phyloP scores from a whole-genome alignment of 805 yeast species.

The Candida boidinii region DNA sequence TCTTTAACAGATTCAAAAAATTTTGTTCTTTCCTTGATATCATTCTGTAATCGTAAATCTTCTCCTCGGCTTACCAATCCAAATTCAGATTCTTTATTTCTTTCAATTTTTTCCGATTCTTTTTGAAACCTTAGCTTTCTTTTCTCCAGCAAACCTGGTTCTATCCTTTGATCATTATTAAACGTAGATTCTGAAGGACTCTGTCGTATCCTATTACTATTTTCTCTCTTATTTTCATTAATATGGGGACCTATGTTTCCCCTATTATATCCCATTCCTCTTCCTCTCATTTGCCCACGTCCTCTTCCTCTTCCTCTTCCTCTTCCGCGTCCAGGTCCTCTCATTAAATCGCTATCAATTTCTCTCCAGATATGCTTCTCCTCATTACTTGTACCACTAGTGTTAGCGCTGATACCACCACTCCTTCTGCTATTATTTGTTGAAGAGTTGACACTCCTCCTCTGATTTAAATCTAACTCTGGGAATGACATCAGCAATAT shows the following conservation, averaged over 20 bases:
- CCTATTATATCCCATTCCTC: background rate
- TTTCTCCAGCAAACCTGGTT: conserved; percentile 10
- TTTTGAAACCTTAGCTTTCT: conserved; percentile 27
- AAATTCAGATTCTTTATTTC: conserved; percentile 22
- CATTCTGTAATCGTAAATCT: conserved; percentile 36
- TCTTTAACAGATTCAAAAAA: conserved; percentile 30
- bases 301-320: conserved; percentile 1
- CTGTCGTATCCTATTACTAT: too few relatives aligned
- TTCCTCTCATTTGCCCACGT: background rate
- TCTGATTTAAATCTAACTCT: too few relatives aligned
- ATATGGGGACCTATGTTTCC: background rate
- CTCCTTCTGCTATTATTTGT: too few relatives aligned
- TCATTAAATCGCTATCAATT: too few relatives aligned
- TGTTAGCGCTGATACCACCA: too few relatives aligned
- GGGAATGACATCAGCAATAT: too few relatives aligned
- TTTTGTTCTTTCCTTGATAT: conserved; percentile 30
- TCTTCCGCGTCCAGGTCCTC: background rate
- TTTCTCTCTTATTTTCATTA: too few relatives aligned
- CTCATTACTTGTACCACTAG: background rate
- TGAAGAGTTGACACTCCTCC: too few relatives aligned
- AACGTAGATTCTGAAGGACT: too few relatives aligned
- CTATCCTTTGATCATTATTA: too few relatives aligned
- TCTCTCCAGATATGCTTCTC: too few relatives aligned
- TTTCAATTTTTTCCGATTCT: conserved; percentile 11
- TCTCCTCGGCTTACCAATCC: conserved; percentile 60